These are phyloP conservation scores for Vigna trinervia DNA, from an alignment of 306 rosid species.

Conservation along the genomic window DNA sequence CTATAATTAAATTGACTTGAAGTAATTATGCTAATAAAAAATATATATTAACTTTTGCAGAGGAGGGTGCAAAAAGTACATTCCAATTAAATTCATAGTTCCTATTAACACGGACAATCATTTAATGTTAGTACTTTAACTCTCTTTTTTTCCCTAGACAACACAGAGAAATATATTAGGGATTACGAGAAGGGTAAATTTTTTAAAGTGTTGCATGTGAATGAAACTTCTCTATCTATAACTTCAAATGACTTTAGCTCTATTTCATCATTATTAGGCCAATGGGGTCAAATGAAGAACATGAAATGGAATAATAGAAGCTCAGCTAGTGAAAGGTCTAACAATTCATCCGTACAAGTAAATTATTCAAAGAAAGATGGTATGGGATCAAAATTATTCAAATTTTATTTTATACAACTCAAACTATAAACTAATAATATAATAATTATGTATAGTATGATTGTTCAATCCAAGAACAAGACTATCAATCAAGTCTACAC, in stretches of 20 bases:
- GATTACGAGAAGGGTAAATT: background rate
- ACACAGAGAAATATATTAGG: background rate
- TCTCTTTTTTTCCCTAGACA: background rate
- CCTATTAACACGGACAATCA: background rate
- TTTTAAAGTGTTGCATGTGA: constrained; percentile 7
- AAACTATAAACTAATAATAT: too few relatives aligned
- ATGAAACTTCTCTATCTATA: constrained; percentile 19
- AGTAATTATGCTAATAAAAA: too few relatives aligned
- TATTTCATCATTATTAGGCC: background rate
- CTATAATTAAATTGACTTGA: too few relatives aligned
- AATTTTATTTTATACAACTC: too few relatives aligned
- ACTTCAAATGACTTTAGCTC: background rate
- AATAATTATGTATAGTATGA: too few relatives aligned
- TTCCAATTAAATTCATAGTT: background rate
- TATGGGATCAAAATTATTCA: too few relatives aligned
- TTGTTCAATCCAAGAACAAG: too few relatives aligned
- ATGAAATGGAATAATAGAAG: background rate
- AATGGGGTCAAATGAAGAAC: background rate
- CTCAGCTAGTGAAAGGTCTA: background rate
- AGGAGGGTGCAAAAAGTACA: background rate
- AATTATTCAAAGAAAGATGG: too few relatives aligned
- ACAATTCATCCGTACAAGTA: background rate
- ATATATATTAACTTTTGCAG: too few relatives aligned
- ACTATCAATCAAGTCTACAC: too few relatives aligned
- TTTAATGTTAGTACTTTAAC: constrained; percentile 10